phyloP scores from a whole-genome alignment of 2,329 filamentous ascomycete genomes.

The Pyrenophora seminiperda region DNA sequence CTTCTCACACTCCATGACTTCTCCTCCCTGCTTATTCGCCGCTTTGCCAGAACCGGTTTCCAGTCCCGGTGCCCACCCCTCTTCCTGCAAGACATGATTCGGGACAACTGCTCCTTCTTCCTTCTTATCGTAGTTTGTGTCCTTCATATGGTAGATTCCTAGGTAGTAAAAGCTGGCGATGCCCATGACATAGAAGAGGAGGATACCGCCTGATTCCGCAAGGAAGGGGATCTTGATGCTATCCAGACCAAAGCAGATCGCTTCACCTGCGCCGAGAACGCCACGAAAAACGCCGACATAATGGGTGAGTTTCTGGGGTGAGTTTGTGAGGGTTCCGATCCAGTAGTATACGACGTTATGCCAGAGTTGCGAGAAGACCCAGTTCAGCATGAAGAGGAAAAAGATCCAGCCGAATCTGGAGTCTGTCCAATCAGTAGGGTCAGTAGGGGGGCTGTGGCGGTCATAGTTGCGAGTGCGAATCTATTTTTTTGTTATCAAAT shows the following conservation, averaged over 20 bases:
- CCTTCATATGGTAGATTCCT: slow-evolving; percentile 35
- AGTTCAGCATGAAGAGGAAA: slow-evolving; percentile 39
- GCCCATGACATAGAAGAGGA: slow-evolving; percentile 37
- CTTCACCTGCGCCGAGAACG: slow-evolving; percentile 39
- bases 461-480: slow-evolving; percentile 40
- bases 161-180: slow-evolving; percentile 37
- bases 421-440: slow-evolving; percentile 38
- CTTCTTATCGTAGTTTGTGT: slow-evolving; percentile 37
- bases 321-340: slow-evolving; percentile 41
- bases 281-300: slow-evolving; percentile 41
- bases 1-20: not conserved
- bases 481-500: slow-evolving; percentile 13
- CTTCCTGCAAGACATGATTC: slow-evolving; percentile 34
- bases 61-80: slow-evolving; percentile 25
- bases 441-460: slow-evolving; percentile 25
- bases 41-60: slow-evolving; percentile 11
- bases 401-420: slow-evolving; percentile 36
- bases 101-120: slow-evolving; percentile 36
- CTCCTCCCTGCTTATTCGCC: not conserved
- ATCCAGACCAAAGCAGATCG: slow-evolving; percentile 40
- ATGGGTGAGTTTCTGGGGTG: slow-evolving; percentile 39
- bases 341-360: slow-evolving; percentile 43
- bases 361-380: slow-evolving; percentile 41
- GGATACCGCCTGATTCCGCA: slow-evolving; percentile 36
- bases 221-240: slow-evolving; percentile 39